Conservation (phyloP, 345 rosid species). For the Jatropha curcas region DNA sequence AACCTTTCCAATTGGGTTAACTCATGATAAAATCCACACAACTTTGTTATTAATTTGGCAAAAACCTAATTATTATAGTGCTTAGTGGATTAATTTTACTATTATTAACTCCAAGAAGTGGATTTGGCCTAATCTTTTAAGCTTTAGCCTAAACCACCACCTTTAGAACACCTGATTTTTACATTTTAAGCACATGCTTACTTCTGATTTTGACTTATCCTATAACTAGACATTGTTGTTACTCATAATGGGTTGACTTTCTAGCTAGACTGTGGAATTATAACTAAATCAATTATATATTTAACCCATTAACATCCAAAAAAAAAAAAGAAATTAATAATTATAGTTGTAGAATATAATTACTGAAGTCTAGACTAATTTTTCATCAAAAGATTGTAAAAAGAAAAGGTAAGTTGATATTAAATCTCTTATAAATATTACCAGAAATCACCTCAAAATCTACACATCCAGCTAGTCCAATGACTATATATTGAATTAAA, state of each 20-base stretch:
- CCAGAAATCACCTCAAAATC: too few species aligned
- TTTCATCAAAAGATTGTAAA: too few species aligned
- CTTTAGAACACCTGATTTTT: neutral
- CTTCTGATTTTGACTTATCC: neutral
- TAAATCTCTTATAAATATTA: too few species aligned
- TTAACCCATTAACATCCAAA: too few species aligned
- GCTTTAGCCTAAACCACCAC: neutral
- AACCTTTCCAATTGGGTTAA: too few species aligned
- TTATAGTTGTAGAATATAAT: too few species aligned
- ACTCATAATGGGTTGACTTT: neutral
- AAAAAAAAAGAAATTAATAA: too few species aligned
- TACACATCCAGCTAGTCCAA: too few species aligned
- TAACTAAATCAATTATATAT: neutral
- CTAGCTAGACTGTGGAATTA: neutral
- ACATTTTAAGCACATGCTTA: neutral
- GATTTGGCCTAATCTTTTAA: neutral
- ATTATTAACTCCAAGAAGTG: neutral
- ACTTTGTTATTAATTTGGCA: neutral
- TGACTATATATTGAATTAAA: too few species aligned
- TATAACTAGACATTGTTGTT: neutral
- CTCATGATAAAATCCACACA: neutral
- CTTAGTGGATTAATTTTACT: too few species aligned
- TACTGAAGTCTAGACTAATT: too few species aligned
- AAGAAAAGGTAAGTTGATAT: too few species aligned
- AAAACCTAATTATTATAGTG: neutral